Conservation (phyloP, 78 protist species). For the Cyanophora paradoxa region DNA sequence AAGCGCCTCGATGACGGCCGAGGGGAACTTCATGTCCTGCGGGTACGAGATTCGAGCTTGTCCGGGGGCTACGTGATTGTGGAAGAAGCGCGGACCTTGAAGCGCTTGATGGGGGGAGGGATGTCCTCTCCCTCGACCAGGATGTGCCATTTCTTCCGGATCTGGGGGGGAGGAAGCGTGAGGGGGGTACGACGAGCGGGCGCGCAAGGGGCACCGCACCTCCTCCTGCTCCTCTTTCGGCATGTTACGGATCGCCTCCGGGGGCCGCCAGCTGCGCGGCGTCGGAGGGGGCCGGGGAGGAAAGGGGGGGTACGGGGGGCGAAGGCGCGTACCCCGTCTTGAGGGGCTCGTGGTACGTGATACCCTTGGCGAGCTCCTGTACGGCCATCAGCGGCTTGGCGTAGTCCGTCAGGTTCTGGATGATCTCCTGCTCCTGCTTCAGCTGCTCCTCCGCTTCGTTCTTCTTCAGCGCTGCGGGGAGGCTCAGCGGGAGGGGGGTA, state of each 20-base stretch:
- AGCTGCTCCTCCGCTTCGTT: neutral
- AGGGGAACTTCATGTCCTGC: constrained; percentile 87
- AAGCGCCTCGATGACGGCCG: constrained; percentile 50
- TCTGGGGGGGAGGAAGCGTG: neutral
- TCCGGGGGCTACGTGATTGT: too few relatives aligned
- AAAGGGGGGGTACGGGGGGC: neutral
- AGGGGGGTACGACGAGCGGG: neutral
- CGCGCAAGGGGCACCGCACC: neutral
- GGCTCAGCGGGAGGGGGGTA: neutral
- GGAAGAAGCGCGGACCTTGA: too few relatives aligned
- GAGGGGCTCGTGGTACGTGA: constrained; percentile 30
- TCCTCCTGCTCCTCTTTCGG: constrained; percentile 11
- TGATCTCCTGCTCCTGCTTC: neutral
- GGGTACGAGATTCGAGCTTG: too few relatives aligned
- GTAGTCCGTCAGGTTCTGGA: constrained; percentile 7
- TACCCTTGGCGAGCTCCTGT: constrained; percentile 35
- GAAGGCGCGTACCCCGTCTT: neutral
- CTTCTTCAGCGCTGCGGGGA: neutral
- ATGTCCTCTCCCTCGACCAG: constrained; percentile 69
- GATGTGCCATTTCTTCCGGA: constrained; percentile 67
- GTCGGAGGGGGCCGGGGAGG: neutral
- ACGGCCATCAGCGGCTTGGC: constrained; percentile 26
- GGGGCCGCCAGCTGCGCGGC: constrained; percentile 43
- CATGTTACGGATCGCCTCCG: constrained; percentile 25
- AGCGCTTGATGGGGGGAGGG: constrained; percentile 72